phyloP scores from a whole-genome alignment of 768 basidiomycete species.

The Tulasnella sp. region DNA sequence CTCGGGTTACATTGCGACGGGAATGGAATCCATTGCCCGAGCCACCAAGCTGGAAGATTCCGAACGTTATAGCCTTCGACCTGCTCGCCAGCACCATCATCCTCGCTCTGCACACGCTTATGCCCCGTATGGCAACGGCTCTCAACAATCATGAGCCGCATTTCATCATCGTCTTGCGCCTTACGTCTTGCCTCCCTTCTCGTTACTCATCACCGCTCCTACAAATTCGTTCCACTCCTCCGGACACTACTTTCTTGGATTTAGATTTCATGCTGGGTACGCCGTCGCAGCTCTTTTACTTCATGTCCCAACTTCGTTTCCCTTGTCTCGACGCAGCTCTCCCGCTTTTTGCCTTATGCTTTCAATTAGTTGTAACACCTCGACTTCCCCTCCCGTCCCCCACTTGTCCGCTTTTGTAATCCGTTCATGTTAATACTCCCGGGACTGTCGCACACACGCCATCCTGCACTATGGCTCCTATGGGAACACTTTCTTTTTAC shows the following conservation, averaged over 20 bases:
- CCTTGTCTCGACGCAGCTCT: not conserved
- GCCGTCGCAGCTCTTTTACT: not conserved
- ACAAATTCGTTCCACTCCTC: not conserved
- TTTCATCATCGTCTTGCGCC: not conserved
- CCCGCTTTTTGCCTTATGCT: not conserved
- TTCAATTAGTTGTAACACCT: constrained; percentile 1
- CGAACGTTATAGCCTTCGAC: not conserved
- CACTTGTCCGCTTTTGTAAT: not conserved
- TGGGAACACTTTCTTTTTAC: not conserved
- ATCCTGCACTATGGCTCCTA: not conserved
- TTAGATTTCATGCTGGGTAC: constrained; percentile 13
- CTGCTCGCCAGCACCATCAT: not conserved
- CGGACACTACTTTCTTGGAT: constrained; percentile 3
- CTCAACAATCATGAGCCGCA: not conserved
- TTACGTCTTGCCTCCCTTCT: not conserved
- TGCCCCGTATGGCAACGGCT: not conserved
- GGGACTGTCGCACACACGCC: not conserved
- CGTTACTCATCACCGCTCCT: not conserved
- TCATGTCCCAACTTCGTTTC: not conserved
- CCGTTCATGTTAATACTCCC: not conserved
- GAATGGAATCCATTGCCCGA: not conserved
- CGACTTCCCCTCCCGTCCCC: not conserved
- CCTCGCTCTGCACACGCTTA: not conserved
- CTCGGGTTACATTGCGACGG: not conserved
- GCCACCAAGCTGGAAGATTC: not conserved